Percentiles rank a stretch among this genome's conserved stretches.
Conservation (phyloP, 495 filamentous ascomycete species). For the Tuber calosporum region DNA sequence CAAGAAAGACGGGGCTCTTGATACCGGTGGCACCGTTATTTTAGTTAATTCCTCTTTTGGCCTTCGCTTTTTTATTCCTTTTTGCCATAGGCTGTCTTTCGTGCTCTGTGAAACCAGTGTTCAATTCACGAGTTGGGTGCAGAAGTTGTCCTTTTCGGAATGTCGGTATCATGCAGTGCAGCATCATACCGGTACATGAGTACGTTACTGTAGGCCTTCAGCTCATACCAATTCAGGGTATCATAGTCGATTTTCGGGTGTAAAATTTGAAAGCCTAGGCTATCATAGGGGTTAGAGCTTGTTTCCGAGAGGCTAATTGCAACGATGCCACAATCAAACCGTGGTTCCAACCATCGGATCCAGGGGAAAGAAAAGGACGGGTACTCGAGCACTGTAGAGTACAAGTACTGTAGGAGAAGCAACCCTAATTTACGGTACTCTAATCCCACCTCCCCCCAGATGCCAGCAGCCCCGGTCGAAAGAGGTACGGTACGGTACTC, state of each 20-base stretch:
- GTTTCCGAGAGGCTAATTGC: constrained; percentile 21
- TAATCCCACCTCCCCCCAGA: constrained; percentile 30
- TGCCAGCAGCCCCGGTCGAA: background rate
- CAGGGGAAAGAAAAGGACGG: constrained; percentile 10
- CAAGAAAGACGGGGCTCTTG: background rate
- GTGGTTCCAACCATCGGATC: constrained; percentile 35
- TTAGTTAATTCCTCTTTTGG: background rate
- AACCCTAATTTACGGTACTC: constrained; percentile 26
- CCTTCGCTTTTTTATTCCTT: background rate
- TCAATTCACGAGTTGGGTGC: background rate
- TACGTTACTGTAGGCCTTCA: background rate
- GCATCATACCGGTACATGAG: background rate
- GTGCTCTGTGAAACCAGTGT: background rate
- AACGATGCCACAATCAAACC: constrained; percentile 17
- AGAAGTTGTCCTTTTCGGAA: background rate
- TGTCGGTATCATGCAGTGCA: background rate
- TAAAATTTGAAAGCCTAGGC: constrained; percentile 14
- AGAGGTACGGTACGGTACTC: no score
- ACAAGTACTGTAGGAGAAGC: no score
- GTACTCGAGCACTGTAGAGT: no score
- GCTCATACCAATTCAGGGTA: background rate
- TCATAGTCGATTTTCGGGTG: constrained; percentile 6
- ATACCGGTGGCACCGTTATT: background rate
- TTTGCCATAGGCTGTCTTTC: background rate
- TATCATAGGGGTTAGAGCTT: constrained; percentile 19